Evolutionary conservation across 2,329 filamentous ascomycete species (phyloP).

Genomic region (Blumeria graminis): DNA sequence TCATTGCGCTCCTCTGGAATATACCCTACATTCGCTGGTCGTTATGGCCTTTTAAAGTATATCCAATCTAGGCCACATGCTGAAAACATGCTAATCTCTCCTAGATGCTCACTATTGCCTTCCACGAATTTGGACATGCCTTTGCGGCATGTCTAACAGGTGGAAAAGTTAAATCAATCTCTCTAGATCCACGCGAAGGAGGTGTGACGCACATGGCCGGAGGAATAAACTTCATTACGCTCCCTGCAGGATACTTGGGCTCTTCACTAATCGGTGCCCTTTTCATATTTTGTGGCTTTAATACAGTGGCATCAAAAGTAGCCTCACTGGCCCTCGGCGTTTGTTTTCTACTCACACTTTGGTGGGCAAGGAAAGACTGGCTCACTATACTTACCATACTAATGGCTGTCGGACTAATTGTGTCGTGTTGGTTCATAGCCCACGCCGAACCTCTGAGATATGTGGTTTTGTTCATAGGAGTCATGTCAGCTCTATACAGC

Average conservation of each 20-base stretch:
- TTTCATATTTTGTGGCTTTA: slow-evolving; percentile 57
- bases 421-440: slow-evolving; percentile 59
- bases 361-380: slow-evolving; percentile 64
- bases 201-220: slow-evolving; percentile 59
- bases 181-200: slow-evolving; percentile 50
- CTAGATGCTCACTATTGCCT: slow-evolving; percentile 54
- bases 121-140: slow-evolving; percentile 60
- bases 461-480: slow-evolving; percentile 57
- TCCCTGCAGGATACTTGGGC: slow-evolving; percentile 58
- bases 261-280: slow-evolving; percentile 54
- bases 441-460: slow-evolving; percentile 52
- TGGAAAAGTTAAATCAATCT: slow-evolving; percentile 49
- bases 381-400: slow-evolving; percentile 48
- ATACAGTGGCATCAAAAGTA: slow-evolving; percentile 62
- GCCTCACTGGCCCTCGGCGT: slow-evolving; percentile 48
- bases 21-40: slow-evolving; percentile 50
- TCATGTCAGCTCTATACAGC: slow-evolving; percentile 60
- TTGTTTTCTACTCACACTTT: slow-evolving; percentile 55
- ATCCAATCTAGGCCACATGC: slow-evolving; percentile 1
- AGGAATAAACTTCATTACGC: slow-evolving; percentile 42
- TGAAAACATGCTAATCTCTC: neutral
- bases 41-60: slow-evolving; percentile 60
- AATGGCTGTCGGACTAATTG: slow-evolving; percentile 41
- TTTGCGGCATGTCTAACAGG: slow-evolving; percentile 49
- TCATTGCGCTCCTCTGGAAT: slow-evolving; percentile 59